Conservation (phyloP, 441 rosid genomes). For the Lepidium campestre region DNA sequence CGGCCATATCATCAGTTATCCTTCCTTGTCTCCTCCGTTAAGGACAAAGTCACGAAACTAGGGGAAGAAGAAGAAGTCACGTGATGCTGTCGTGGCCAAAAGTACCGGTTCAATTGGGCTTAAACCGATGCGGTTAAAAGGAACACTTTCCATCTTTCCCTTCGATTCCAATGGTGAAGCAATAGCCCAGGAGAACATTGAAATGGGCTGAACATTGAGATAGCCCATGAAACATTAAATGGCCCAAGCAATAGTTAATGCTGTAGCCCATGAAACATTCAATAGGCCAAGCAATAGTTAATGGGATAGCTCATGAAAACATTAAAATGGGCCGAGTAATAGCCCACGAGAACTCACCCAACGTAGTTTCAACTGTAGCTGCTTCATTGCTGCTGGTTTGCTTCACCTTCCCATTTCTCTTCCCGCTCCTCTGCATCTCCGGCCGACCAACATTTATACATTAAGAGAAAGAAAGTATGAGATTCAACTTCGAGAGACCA, state of each 20-base stretch:
- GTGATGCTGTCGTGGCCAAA: background rate
- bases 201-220: too few species aligned
- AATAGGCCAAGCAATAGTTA: too few species aligned
- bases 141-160: constrained; percentile 25
- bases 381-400: background rate
- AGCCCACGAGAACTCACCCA: background rate
- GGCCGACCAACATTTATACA: constrained; percentile 15
- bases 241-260: too few species aligned
- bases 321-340: background rate
- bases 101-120: background rate
- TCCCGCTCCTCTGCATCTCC: constrained; percentile 24
- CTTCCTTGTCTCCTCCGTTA: constrained; percentile 1
- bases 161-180: constrained; percentile 70
- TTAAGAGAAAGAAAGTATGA: constrained; percentile 33
- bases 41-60: background rate
- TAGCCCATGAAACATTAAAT: too few species aligned
- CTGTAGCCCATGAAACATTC: too few species aligned
- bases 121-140: background rate
- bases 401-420: background rate
- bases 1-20: constrained; percentile 18
- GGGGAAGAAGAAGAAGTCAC: background rate
- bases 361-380: constrained; percentile 1
- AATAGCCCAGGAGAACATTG: too few species aligned
- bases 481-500: constrained; percentile 44
- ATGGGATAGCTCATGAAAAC: too few species aligned